Evolutionary conservation across 371 early-diverging fungal species (phyloP).

Genomic region (Mucor sp.): DNA sequence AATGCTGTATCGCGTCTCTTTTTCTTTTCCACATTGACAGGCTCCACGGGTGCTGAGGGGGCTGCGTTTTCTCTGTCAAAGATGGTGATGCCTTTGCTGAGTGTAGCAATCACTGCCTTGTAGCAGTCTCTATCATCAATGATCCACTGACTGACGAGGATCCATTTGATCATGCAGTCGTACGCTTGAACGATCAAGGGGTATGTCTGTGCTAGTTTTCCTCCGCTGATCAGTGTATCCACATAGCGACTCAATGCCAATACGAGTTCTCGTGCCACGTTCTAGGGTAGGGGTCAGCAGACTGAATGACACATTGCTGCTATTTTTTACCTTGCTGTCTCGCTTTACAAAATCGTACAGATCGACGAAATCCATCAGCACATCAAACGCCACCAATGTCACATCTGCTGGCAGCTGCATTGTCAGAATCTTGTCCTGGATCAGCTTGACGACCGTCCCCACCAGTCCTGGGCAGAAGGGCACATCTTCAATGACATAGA

Average conservation of each 20-base stretch:
- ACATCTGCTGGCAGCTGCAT: conserved; percentile 72
- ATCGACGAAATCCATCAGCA: conserved; percentile 65
- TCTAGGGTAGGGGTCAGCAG: conserved; percentile 29
- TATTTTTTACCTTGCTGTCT: conserved; percentile 63
- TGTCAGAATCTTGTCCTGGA: conserved; percentile 75
- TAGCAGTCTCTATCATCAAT: conserved; percentile 70
- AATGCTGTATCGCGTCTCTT: conserved; percentile 50
- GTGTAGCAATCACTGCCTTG: conserved; percentile 65
- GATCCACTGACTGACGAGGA: conserved; percentile 76
- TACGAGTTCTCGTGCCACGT: conserved; percentile 71
- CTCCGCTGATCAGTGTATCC: conserved; percentile 56
- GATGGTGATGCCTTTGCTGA: conserved; percentile 72
- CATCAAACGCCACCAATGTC: conserved; percentile 69
- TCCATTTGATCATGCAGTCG: conserved; percentile 79
- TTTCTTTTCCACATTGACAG: conserved; percentile 37
- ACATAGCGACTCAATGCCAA: conserved; percentile 72
- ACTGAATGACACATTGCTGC: no score
- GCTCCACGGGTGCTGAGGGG: conserved; percentile 9
- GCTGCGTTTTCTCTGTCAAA: conserved; percentile 51
- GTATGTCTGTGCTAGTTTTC: conserved; percentile 50
- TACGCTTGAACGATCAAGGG: conserved; percentile 71
- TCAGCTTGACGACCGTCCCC: conserved; percentile 68
- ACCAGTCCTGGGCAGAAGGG: conserved; percentile 75
- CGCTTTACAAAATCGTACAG: conserved; percentile 70
- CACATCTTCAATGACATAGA: conserved; percentile 79